A percentile compares a stretch with the other conserved stretches of the same genome.
Conservation (phyloP, 441 rosid species). For the Isatis lusitanica region DNA sequence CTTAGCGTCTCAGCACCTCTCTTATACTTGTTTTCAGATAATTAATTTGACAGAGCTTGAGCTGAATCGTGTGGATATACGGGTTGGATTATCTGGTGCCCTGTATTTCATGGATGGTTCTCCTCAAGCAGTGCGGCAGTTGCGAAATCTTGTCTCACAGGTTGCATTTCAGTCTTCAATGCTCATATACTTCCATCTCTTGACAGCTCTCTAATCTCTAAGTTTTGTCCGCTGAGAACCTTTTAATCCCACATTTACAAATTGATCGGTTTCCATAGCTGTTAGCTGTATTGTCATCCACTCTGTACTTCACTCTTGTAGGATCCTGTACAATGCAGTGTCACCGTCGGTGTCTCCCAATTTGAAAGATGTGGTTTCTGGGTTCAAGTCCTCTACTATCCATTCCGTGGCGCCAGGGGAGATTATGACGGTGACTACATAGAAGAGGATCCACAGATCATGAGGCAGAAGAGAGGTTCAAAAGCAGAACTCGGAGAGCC, state of each 20-base stretch:
- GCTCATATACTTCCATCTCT: constrained; percentile 6
- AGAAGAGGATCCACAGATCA: constrained; percentile 86
- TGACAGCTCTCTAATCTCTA: background rate
- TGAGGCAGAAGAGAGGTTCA: constrained; percentile 80
- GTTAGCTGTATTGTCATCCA: constrained; percentile 20
- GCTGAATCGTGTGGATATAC: constrained; percentile 85
- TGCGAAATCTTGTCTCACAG: constrained; percentile 94
- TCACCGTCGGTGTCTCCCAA: constrained; percentile 94
- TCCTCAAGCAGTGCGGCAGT: constrained; percentile 93
- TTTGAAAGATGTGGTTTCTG: constrained; percentile 94
- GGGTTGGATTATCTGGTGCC: constrained; percentile 94
- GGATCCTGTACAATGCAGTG: constrained; percentile 96
- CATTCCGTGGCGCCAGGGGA: constrained; percentile 89
- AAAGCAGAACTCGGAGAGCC: constrained; percentile 95
- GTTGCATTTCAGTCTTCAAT: constrained; percentile 44
- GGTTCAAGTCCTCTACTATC: constrained; percentile 96
- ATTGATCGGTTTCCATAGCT: background rate
- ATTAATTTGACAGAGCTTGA: constrained; percentile 93
- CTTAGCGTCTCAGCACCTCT: constrained; percentile 15
- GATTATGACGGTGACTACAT: constrained; percentile 87
- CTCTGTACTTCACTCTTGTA: constrained; percentile 38
- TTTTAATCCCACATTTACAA: constrained; percentile 1
- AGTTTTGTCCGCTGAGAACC: background rate
- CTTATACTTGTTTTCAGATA: constrained; percentile 56
- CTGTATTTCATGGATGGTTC: constrained; percentile 96